Conservation (phyloP, 306 rosid species). For the Benincasa hispida region DNA sequence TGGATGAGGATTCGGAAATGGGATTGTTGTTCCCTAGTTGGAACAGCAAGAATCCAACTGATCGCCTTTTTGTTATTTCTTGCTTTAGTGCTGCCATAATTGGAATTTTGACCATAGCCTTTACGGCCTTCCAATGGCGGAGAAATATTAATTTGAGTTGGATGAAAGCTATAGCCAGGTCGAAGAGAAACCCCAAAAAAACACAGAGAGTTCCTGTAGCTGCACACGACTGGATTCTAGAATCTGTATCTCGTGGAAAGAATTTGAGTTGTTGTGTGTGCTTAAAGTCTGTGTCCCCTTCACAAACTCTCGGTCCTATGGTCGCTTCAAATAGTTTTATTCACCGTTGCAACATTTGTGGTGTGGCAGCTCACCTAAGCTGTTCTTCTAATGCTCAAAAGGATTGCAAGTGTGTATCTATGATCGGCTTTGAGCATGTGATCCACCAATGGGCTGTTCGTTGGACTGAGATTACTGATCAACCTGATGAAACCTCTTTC, state of each 20-base stretch:
- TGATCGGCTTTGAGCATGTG: conserved; percentile 67
- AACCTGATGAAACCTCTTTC: conserved; percentile 62
- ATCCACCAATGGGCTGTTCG: conserved; percentile 97
- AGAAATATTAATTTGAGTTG: conserved; percentile 90
- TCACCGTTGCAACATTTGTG: conserved; percentile 66
- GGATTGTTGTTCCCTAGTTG: conserved; percentile 56
- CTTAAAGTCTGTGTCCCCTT: conserved; percentile 62
- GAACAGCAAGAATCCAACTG: conserved; percentile 74
- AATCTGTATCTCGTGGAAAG: conserved; percentile 77
- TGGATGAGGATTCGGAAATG: conserved; percentile 69
- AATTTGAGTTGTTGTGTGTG: conserved; percentile 88
- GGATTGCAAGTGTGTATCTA: conserved; percentile 91
- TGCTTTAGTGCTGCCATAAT: conserved; percentile 60
- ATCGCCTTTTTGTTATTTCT: conserved; percentile 57
- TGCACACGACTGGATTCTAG: conserved; percentile 69
- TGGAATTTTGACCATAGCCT: conserved; percentile 84
- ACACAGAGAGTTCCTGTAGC: conserved; percentile 62
- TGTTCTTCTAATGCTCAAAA: conserved; percentile 77
- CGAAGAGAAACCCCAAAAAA: conserved; percentile 77
- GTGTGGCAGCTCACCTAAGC: conserved; percentile 74
- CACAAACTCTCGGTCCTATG: conserved; percentile 77
- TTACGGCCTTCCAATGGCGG: conserved; percentile 94
- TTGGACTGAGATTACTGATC: conserved; percentile 88
- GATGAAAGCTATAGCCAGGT: conserved; percentile 90
- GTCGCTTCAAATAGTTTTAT: conserved; percentile 69